Evolutionary conservation across 306 rosid genomes (phyloP).

Genomic region (Clitoria ternatea): DNA sequence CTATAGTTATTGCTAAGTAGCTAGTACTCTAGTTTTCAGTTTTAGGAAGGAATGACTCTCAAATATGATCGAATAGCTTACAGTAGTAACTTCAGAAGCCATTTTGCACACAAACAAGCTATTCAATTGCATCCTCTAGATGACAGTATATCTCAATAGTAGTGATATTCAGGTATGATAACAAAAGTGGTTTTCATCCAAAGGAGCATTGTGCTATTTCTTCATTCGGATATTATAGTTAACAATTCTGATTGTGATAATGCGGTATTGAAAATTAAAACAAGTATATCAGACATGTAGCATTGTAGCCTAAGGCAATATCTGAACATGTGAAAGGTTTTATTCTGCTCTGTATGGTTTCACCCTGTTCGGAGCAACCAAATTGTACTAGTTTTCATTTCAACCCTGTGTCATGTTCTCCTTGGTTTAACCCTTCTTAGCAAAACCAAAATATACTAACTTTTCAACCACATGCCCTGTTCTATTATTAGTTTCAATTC

Average conservation of each 20-base stretch:
- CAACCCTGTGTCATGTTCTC: too few relatives aligned
- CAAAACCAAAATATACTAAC: neutral
- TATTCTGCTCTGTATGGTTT: too few relatives aligned
- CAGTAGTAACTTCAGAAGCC: neutral
- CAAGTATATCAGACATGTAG: neutral
- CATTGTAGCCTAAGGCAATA: neutral
- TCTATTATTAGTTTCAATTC: neutral
- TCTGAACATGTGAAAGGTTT: neutral
- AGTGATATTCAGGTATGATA: neutral
- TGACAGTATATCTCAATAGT: neutral
- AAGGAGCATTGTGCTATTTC: neutral
- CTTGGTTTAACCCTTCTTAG: neutral
- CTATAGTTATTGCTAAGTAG: neutral
- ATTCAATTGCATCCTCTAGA: neutral
- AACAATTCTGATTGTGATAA: too few relatives aligned
- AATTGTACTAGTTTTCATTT: too few relatives aligned
- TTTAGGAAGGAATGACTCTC: neutral
- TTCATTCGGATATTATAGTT: neutral
- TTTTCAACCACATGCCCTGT: neutral
- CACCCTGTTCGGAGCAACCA: too few relatives aligned
- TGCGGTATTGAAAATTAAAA: slow-evolving; percentile 1
- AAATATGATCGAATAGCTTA: neutral
- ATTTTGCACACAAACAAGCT: neutral
- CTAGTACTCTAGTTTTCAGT: neutral
- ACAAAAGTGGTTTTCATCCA: neutral